Base-by-base conservation (phyloP, 2,329 filamentous ascomycete species). In the Aspergillus alliaceus region DNA sequence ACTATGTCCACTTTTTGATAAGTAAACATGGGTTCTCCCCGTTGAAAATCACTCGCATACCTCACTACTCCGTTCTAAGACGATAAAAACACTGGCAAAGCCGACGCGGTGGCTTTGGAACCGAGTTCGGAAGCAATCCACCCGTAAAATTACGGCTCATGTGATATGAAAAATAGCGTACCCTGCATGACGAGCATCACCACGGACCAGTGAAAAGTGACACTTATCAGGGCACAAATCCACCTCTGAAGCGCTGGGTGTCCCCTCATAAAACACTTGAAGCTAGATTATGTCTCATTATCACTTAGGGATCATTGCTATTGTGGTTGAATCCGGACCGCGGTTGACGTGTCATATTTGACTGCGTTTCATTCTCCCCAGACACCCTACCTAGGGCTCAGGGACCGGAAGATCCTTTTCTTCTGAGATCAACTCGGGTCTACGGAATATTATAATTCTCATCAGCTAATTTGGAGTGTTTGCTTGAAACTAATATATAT, bases 311-410 rank as follows among this genome's bases (percentile, higher is more conserved):
- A 53, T 44, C 18, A 32, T 48, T 46, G 37, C 32, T 51, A 40
- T 53, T 35, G 15, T 62, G 53, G 58, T 60, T 46, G 53, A 42
- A 56, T 58, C 20, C 40, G 54, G 55, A 37, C 59, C 59, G 51
- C 54, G 58, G 59, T 60, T 60, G 59, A 60, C 59, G 58, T 62
- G 55, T 62, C 59, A 62, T 49, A 51, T 51, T 48, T 14, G 44
- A 53, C 44, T 48, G 53, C 20, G 52, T 58, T 56, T 51, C 35
- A 56, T 50, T 24, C 22, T 25, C 29, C 11, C 47, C 51, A 7
- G 24, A 20, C 35, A 44, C 35, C 14, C 32, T 49, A 18, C 46
- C 37, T 51, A 20, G 44, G 27, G 42, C 42, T 29, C n/a, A 29
- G 31, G 34, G 27, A 35, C 44, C 34, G 47, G 37, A 51, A 32